A percentile compares a stretch with the other conserved stretches of the same genome.
Conservation (phyloP, 306 rosid species). For the Prinsepia uniflora region DNA sequence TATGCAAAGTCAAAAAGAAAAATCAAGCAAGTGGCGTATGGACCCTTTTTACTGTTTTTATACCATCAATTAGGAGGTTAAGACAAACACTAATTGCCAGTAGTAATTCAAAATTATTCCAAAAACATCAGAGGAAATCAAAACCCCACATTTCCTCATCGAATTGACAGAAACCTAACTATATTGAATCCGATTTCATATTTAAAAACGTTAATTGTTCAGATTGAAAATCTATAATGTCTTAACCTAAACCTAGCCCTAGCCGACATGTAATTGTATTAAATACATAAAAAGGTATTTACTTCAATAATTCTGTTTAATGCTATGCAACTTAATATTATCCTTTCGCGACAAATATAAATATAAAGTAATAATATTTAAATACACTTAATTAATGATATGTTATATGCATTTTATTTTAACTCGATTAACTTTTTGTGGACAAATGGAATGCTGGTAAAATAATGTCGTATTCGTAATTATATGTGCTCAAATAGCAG, state of each 20-base stretch:
- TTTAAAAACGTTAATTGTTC: conserved; percentile 10
- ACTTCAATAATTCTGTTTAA: too few relatives aligned
- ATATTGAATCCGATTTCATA: conserved; percentile 10
- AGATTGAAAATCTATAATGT: conserved; percentile 29
- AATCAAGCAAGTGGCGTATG: conserved; percentile 6
- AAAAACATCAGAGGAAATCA: neutral
- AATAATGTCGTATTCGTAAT: too few relatives aligned
- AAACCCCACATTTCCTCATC: conserved; percentile 41
- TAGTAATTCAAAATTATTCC: conserved; percentile 17
- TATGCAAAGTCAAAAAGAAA: conserved; percentile 22
- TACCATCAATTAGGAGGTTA: neutral
- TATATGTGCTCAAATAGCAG: too few relatives aligned
- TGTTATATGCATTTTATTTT: too few relatives aligned
- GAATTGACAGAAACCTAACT: conserved; percentile 60
- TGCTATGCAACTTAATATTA: too few relatives aligned
- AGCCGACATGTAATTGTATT: conserved; percentile 3
- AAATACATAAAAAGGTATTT: neutral
- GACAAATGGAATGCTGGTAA: too few relatives aligned
- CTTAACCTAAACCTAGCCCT: too few relatives aligned
- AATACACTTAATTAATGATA: too few relatives aligned
- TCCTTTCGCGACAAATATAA: too few relatives aligned
- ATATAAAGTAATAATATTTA: too few relatives aligned
- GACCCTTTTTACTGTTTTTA: neutral
- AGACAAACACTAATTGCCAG: conserved; percentile 3
- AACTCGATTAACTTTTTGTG: too few relatives aligned